Percentiles rank a stretch among this genome's conserved stretches.
Evolutionary conservation across 1,284 basidiomycete genomes (phyloP).

Genomic region (Sporisorium scitamineum): DNA sequence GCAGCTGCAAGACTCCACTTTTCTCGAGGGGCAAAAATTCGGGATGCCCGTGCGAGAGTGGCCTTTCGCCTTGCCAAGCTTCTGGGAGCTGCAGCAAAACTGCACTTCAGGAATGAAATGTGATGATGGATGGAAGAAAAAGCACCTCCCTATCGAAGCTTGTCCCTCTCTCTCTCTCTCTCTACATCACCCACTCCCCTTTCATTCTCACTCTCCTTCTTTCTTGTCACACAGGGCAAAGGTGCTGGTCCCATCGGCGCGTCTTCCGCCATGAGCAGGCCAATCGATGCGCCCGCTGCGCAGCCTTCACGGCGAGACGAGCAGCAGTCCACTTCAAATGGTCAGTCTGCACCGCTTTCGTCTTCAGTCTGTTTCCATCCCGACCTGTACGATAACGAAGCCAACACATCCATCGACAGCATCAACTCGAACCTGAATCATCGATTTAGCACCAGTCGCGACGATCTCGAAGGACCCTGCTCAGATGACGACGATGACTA

Average conservation of each 20-base stretch:
- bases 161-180: not conserved
- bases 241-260: not conserved
- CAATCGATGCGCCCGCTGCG: slow-evolving; percentile 29
- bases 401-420: slow-evolving; percentile 21
- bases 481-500: slow-evolving; percentile 32
- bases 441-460: not conserved
- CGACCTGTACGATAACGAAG: not conserved
- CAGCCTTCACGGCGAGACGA: slow-evolving; percentile 1
- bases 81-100: not conserved
- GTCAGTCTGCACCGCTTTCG: slow-evolving; percentile 20
- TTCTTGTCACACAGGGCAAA: not conserved
- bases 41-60: slow-evolving; percentile 15
- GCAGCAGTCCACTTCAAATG: not conserved
- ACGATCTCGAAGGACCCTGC: slow-evolving; percentile 11
- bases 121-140: slow-evolving; percentile 6
- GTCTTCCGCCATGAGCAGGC: slow-evolving; percentile 24
- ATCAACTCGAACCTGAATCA: not conserved
- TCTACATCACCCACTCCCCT: not conserved
- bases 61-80: not conserved
- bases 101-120: no score
- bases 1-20: not conserved
- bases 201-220: not conserved
- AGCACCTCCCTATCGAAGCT: not conserved
- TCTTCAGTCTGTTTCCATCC: slow-evolving; percentile 35
- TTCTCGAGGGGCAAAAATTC: not conserved